Conservation (phyloP, 2,329 filamentous ascomycete genomes). For the Diaporthe vexans region DNA sequence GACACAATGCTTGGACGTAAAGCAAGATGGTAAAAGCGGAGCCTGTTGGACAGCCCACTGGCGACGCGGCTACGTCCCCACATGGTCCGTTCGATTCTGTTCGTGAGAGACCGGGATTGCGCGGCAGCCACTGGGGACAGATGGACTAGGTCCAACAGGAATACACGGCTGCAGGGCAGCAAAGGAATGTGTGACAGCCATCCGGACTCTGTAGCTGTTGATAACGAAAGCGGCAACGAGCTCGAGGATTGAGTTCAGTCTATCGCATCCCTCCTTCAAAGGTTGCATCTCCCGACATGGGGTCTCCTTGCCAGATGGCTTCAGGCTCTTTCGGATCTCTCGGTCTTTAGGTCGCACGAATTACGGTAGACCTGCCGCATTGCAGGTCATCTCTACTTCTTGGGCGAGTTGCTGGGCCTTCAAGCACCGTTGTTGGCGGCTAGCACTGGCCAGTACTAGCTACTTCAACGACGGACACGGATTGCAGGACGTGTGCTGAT, state of each 20-base stretch:
- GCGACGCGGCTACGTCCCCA: slow-evolving; percentile 30
- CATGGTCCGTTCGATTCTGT: slow-evolving; percentile 23
- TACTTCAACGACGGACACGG: slow-evolving; percentile 6
- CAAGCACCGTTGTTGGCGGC: not conserved
- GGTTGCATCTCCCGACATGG: slow-evolving; percentile 34
- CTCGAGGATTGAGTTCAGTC: slow-evolving; percentile 34
- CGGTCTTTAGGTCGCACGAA: slow-evolving; percentile 36
- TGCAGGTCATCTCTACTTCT: slow-evolving; percentile 33
- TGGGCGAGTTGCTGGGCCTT: too few relatives aligned
- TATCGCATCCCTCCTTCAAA: slow-evolving; percentile 15
- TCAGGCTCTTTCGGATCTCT: slow-evolving; percentile 24
- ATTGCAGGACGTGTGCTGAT: slow-evolving; percentile 17
- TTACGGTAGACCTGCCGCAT: not conserved
- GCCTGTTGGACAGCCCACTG: slow-evolving; percentile 20
- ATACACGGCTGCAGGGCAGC: too few relatives aligned
- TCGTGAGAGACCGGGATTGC: slow-evolving; percentile 6
- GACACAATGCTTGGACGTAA: slow-evolving; percentile 16
- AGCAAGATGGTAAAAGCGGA: slow-evolving; percentile 27
- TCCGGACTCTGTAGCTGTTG: slow-evolving; percentile 2
- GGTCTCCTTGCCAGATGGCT: slow-evolving; percentile 24
- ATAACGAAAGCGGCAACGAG: slow-evolving; percentile 34
- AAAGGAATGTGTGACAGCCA: not conserved
- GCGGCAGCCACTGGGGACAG: slow-evolving; percentile 13
- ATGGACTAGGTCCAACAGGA: not conserved
- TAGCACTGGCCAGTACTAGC: slow-evolving; percentile 5